Evolutionary conservation across 768 basidiomycete species (phyloP).

Genomic region (Amanita rimosa): DNA sequence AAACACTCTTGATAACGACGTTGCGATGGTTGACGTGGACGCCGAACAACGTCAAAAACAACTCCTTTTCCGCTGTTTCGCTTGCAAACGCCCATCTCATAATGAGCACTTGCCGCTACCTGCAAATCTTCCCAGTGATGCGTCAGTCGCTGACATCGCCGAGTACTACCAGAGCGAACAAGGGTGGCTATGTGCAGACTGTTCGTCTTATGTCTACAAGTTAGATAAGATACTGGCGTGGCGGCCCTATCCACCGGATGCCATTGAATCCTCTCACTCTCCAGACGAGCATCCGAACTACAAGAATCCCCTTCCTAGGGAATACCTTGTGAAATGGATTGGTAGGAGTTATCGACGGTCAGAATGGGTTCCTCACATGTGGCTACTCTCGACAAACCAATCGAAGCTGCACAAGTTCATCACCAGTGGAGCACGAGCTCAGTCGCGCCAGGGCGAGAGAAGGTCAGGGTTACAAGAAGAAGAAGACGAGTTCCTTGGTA

Average conservation of each 20-base stretch:
- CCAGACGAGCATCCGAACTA: slow-evolving; percentile 31
- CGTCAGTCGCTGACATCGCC: slow-evolving; percentile 36
- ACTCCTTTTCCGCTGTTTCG: slow-evolving; percentile 71
- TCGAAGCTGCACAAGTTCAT: slow-evolving; percentile 73
- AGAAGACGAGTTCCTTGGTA: slow-evolving; percentile 28
- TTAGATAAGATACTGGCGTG: slow-evolving; percentile 88
- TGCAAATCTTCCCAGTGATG: slow-evolving; percentile 20
- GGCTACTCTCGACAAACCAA: slow-evolving; percentile 63
- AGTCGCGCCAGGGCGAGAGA: slow-evolving; percentile 43
- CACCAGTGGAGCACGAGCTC: slow-evolving; percentile 51
- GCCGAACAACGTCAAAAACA: slow-evolving; percentile 13
- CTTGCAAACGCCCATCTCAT: slow-evolving; percentile 77
- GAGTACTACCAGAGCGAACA: slow-evolving; percentile 42
- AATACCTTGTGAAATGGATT: slow-evolving; percentile 90
- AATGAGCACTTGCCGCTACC: slow-evolving; percentile 61
- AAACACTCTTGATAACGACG: slow-evolving; percentile 2
- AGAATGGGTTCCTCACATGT: slow-evolving; percentile 91
- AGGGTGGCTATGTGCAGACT: slow-evolving; percentile 69
- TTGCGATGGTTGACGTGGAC: slow-evolving; percentile 23
- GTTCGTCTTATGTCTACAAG: slow-evolving; percentile 54
- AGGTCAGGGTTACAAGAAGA: slow-evolving; percentile 23
- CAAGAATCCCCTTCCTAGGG: slow-evolving; percentile 63
- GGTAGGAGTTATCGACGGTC: slow-evolving; percentile 67
- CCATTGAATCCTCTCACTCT: slow-evolving; percentile 36
- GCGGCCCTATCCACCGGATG: slow-evolving; percentile 69